phyloP scores from a whole-genome alignment of 1,284 basidiomycete genomes.

The Ceratobasidium papillatum region DNA sequence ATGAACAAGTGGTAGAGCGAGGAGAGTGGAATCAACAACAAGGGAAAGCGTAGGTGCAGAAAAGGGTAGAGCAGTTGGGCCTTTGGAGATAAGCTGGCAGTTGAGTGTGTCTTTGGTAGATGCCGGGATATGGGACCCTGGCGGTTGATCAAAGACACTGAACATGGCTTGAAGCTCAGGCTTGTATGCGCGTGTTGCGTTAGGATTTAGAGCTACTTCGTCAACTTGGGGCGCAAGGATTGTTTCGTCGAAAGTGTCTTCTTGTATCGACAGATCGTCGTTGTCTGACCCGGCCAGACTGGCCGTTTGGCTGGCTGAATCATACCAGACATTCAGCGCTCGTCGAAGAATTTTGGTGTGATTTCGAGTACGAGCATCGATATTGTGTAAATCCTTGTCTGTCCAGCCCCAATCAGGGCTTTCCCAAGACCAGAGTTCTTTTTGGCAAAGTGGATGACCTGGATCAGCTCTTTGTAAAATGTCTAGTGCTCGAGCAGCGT shows the following conservation, averaged over 20 bases:
- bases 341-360: conserved; percentile 6
- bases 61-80: conserved; percentile 66
- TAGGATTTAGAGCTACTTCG: background rate
- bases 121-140: conserved; percentile 57
- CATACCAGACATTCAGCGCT: conserved; percentile 3
- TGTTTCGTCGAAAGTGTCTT: background rate
- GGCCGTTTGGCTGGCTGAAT: background rate
- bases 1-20: conserved; percentile 65
- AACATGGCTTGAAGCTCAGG: conserved; percentile 59
- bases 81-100: conserved; percentile 63
- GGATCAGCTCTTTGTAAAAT: conserved; percentile 69
- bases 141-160: conserved; percentile 70
- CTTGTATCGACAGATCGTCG: background rate
- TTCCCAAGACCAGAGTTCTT: conserved; percentile 56
- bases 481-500: conserved; percentile 61
- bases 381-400: conserved; percentile 57
- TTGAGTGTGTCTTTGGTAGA: conserved; percentile 45
- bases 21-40: conserved; percentile 61
- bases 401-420: conserved; percentile 64
- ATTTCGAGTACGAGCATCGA: conserved; percentile 39
- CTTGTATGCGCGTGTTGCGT: conserved; percentile 45
- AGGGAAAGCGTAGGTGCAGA: conserved; percentile 69
- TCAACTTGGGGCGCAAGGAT: background rate
- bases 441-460: conserved; percentile 62
- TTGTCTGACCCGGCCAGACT: conserved; percentile 6